Evolutionary conservation across 176 grass and related monocot species (phyloP), one percentile per base, ranked within the genome.

Genomic region (Musa itinerans): DNA sequence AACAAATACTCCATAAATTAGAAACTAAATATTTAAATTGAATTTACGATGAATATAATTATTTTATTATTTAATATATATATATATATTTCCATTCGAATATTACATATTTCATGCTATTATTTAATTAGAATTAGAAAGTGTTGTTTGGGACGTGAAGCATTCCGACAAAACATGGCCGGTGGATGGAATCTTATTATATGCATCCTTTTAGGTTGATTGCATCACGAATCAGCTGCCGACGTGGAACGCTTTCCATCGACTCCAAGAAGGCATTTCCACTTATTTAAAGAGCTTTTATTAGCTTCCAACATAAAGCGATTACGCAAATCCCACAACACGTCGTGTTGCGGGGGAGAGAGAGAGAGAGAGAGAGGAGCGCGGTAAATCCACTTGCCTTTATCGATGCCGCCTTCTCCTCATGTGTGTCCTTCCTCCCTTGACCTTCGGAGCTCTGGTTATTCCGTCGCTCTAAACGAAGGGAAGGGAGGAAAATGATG

Each of bases 381-480:
- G 74, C 5, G 43, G 21, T 14, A 24, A 24, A 73, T 54, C 21
- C 50, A 22, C n/a, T 23, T 17, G 23, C 52, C 59, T 71, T 71
- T 12, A 54, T 63, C 10, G 43, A 52, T 73, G 48, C 78, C 78
- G 69, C 69, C 16, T 80, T 80, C 56, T 73, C 73, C 78, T 53
- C 69, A 29, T 49, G 54, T 24, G 21, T 53, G 57, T 20, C 56
- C 22, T 72, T 73, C 57, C 43, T 27, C 21, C 68, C 78, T 71
- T 52, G 73, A 54, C 69, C 55, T 50, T 73, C 69, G 69, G 69
- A 43, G 54, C 52, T 65, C 34, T 64, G 52, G 22, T 50, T 43
- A n/a, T 49, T 52, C 19, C 20, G 34, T 54, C 43, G n/a, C 2
- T 52, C 51, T 19, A 65, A 68, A 70, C 15, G 26, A 25, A 53